Percentiles rank a stretch among this genome's conserved stretches.
Evolutionary conservation across 129 eudicot genomes (phyloP).

Genomic region (Helichrysum umbraculigerum): DNA sequence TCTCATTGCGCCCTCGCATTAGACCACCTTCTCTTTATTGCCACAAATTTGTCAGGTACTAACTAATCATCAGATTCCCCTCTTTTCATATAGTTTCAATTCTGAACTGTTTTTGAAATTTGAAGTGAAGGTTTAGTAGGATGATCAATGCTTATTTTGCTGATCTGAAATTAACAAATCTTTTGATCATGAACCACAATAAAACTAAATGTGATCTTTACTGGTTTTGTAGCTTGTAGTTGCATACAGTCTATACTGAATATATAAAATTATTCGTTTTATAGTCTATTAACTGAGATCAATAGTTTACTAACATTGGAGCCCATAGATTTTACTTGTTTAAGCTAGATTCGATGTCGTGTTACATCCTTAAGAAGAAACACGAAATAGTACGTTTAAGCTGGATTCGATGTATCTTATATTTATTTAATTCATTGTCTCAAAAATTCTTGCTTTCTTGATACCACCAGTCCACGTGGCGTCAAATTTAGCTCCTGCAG

Average conservation of each 20-base stretch:
- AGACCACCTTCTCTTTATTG: slow-evolving; percentile 10
- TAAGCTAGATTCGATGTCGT: not conserved
- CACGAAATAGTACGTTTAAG: not conserved
- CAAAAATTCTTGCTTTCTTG: slow-evolving; percentile 9
- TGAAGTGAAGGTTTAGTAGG: no score
- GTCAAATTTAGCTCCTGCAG: slow-evolving; percentile 16
- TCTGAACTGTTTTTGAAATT: no score
- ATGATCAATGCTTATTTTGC: not conserved
- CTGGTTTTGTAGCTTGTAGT: not conserved
- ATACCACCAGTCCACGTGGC: slow-evolving; percentile 25
- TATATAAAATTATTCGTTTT: not conserved
- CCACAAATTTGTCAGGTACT: not conserved
- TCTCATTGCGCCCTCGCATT: slow-evolving; percentile 29
- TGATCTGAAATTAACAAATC: not conserved
- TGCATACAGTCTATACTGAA: not conserved
- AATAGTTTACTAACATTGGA: not conserved
- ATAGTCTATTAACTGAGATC: not conserved
- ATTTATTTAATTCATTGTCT: not conserved
- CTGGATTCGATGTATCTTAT: not conserved
- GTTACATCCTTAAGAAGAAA: not conserved
- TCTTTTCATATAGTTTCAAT: not conserved
- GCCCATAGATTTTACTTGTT: no score
- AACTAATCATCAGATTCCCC: not conserved
- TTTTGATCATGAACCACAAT: not conserved
- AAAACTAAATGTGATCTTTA: not conserved